Evolutionary conservation across 306 rosid species (phyloP), one percentile per base, ranked within the genome.

Genomic region (Hylodesmum podocarpum): DNA sequence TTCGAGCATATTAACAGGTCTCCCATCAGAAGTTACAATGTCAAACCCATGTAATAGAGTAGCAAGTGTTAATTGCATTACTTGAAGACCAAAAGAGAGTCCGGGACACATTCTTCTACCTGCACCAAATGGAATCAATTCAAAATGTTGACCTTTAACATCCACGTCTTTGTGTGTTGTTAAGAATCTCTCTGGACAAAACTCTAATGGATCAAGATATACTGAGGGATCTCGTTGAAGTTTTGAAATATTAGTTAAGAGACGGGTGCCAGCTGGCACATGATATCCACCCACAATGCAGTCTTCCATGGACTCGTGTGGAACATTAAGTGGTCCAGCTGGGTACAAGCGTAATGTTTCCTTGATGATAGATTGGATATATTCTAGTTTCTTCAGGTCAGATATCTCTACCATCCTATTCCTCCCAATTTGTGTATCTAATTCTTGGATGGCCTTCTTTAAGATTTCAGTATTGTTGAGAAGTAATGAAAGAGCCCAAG

Each of bases 271-370:
- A 6, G 64, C 33, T 0, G 84, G 73, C 1, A 87, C 49, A 14
- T 72, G 58, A 19, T 77, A 81, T 3, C 93, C 94, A 1, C 75
- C 90, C 1, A 85, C 63, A 6, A 51, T 74, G 43, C 91, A 88
- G 2, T 91, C 93, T 40, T 85, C 54, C 3, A 8, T 65, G 46
- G 79, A 83, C 39, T 72, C 78, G 2, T 65, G 92, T 0, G 86
- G 87, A 0, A 53, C 24, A 21, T 21, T 43, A 0, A 91, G 72
- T 3, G 89, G 90, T 5, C 41, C 90, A 0, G 87, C 49, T n/a
- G 95, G 93, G 19, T 85, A 85, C 57, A 91, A 16, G 0, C 96
- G 83, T 54, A 91, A 0, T 0, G 91, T 75, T 46, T 91, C 96
- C 41, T 89, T 91, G 1, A 86, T 15, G 13, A 81, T 78, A 28